A percentile compares a stretch with the other conserved stretches of the same genome.
Conservation (phyloP, 2,329 filamentous ascomycete species). For the Hypocrella siamensis region DNA sequence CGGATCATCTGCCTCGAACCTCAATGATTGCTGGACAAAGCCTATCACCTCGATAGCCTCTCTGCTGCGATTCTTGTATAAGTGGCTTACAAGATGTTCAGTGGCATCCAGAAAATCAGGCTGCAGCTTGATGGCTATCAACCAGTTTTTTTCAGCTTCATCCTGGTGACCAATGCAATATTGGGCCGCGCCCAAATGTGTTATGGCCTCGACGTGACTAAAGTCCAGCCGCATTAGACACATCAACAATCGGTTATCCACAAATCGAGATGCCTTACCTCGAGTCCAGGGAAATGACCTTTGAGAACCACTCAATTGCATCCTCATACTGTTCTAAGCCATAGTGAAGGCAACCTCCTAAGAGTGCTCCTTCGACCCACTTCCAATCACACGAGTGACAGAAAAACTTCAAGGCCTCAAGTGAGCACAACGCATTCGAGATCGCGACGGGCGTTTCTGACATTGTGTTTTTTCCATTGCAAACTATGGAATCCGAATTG, state of each 20-base stretch:
- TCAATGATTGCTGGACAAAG: slow-evolving; percentile 62
- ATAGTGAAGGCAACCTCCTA: slow-evolving; percentile 85
- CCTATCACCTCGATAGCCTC: slow-evolving; percentile 82
- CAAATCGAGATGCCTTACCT: slow-evolving; percentile 28
- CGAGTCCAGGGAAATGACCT: slow-evolving; percentile 39
- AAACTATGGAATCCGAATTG: slow-evolving; percentile 1
- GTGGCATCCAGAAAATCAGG: slow-evolving; percentile 90
- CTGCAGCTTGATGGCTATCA: slow-evolving; percentile 63
- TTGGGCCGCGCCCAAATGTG: slow-evolving; percentile 80
- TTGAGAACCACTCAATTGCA: slow-evolving; percentile 58
- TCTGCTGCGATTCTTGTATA: slow-evolving; percentile 68
- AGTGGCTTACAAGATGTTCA: slow-evolving; percentile 77
- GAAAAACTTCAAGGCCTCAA: slow-evolving; percentile 56
- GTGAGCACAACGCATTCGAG: slow-evolving; percentile 43
- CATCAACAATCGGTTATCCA: slow-evolving; percentile 7
- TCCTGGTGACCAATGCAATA: slow-evolving; percentile 68
- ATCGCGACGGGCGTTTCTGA: slow-evolving; percentile 21
- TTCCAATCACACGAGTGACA: slow-evolving; percentile 71
- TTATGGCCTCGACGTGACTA: slow-evolving; percentile 83
- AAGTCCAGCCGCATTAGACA: slow-evolving; percentile 7
- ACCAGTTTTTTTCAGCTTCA: slow-evolving; percentile 79
- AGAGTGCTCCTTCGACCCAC: slow-evolving; percentile 85
- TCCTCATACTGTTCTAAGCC: slow-evolving; percentile 73
- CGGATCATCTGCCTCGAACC: slow-evolving; percentile 8
- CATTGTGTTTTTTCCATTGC: neutral